A percentile compares a stretch with the other conserved stretches of the same genome.
These are phyloP conservation scores for Raffaelea ambrosiae DNA, from an alignment of 2,329 filamentous ascomycete genomes.

Conservation along the genomic window DNA sequence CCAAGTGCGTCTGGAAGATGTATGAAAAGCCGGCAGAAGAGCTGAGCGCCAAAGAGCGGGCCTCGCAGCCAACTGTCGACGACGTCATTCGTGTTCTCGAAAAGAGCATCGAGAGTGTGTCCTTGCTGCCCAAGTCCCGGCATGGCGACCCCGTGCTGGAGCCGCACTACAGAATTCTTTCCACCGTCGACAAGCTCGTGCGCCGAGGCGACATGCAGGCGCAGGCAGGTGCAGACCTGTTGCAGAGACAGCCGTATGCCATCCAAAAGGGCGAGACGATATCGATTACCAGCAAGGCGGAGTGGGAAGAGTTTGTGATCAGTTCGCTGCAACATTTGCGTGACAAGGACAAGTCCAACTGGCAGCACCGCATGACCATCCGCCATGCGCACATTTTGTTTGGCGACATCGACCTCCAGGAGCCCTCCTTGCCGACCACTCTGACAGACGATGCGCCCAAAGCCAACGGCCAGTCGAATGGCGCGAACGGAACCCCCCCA, in stretches of 20 bases:
- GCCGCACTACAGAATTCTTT: slow-evolving; percentile 86
- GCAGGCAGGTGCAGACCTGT: slow-evolving; percentile 41
- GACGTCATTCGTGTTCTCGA: slow-evolving; percentile 41
- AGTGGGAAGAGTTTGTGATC: slow-evolving; percentile 49
- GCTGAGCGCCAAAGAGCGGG: slow-evolving; percentile 34
- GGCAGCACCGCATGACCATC: slow-evolving; percentile 87
- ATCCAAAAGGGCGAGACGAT: slow-evolving; percentile 38
- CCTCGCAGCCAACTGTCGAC: slow-evolving; percentile 27
- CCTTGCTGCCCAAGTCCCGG: slow-evolving; percentile 43
- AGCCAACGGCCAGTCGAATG: too few relatives aligned
- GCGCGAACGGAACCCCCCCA: too few relatives aligned
- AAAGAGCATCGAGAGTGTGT: slow-evolving; percentile 40
- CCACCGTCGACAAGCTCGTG: slow-evolving; percentile 75
- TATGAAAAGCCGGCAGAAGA: slow-evolving; percentile 38
- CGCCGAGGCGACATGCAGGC: slow-evolving; percentile 37
- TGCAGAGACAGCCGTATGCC: slow-evolving; percentile 48
- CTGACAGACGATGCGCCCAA: too few relatives aligned
- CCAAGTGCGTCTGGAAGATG: slow-evolving; percentile 58
- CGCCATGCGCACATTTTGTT: slow-evolving; percentile 56
- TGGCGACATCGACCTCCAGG: slow-evolving; percentile 13
- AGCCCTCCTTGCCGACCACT: too few relatives aligned
- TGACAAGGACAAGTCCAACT: slow-evolving; percentile 82
- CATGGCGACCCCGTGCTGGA: slow-evolving; percentile 73
- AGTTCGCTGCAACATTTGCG: slow-evolving; percentile 41
- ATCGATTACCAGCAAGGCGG: slow-evolving; percentile 49